Conservation (phyloP, 225 moss, liverwort and hornwort species). For the Rhytidiadelphus loreus region DNA sequence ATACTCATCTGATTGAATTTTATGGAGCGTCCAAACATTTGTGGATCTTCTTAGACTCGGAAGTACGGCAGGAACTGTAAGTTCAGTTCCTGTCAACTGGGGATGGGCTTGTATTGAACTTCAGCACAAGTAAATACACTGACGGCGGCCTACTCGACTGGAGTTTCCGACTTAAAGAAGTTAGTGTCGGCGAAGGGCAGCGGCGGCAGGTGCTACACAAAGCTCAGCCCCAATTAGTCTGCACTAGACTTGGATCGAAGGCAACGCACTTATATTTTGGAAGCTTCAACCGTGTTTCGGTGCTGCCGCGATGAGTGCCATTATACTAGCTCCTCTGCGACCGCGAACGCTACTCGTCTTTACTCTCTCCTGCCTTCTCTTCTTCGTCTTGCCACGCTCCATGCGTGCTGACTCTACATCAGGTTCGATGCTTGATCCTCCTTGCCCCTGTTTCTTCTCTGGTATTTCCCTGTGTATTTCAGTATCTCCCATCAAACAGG, state of each 20-base stretch:
- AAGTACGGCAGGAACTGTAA: not conserved
- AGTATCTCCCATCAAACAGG: not conserved
- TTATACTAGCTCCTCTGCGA: not conserved
- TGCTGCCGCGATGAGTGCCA: slow-evolving; percentile 34
- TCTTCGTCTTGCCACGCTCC: slow-evolving; percentile 13
- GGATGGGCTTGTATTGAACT: not conserved
- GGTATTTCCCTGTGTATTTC: not conserved
- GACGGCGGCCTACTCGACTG: not conserved
- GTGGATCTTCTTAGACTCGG: not conserved
- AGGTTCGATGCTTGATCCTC: slow-evolving; percentile 7
- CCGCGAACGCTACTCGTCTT: slow-evolving; percentile 17
- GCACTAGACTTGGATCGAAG: not conserved
- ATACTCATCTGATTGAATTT: not conserved
- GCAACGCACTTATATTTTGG: not conserved
- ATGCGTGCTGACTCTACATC: slow-evolving; percentile 11
- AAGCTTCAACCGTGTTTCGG: not conserved
- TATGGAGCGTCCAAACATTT: not conserved
- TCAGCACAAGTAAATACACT: not conserved
- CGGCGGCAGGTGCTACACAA: not conserved
- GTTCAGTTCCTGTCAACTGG: not conserved
- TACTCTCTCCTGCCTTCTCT: slow-evolving; percentile 12
- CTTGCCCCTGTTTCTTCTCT: not conserved
- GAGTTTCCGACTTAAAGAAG: not conserved
- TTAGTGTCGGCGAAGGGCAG: not conserved
- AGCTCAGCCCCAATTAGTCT: not conserved